Base-by-base conservation (phyloP, 1,284 basidiomycete species). In the Boletus nobilissimus region DNA sequence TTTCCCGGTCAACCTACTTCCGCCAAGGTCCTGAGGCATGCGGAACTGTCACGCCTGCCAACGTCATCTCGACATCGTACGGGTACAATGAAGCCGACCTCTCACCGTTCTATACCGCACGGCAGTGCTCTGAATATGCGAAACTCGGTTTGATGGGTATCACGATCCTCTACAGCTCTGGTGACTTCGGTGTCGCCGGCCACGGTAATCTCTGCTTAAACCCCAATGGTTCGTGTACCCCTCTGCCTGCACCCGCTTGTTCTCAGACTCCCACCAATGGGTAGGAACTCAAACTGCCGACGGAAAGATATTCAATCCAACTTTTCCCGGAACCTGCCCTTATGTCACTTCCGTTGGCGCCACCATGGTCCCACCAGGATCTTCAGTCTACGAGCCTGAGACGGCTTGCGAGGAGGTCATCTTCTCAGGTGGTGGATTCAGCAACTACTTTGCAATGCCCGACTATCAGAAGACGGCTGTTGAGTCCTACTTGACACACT, bases 11-110 rank as follows among this genome's bases (percentile, higher is more conserved):
- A 4, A 70, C n/a, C 6, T 34, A 60, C 8, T 14, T 19, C 24
- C 3, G 38, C 54, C 13, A 54, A 84, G 84, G 85, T 48, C 83
- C 85, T 18, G 83, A 86, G 76, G 84, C 83, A 39, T 90, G 89
- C 68, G 89, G 89, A 8, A 87, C 84, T 36, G 82, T 81, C 38
- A 80, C 80, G 10, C 85, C 84, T 3, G 80, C 89, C 9, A 83
- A 88, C 62, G 86, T 90, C 51, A 88, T 90, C 76, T 89, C 88
- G n/a, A 89, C 87, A 0, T 89, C 88, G 9, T 90, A 89, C 80
- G 80, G 76, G 11, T 87, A 84, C 73, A 83, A 86, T 57, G 89
- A 89, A 79, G 88, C 87, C 7, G 86, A 87, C 66, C 82, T 89
- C 26, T 85, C 88, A 0, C 82, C 84, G 0, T 83, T 83, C 57